Base-by-base conservation (phyloP, 768 basidiomycete species). In the Tricholoma matsutake region DNA sequence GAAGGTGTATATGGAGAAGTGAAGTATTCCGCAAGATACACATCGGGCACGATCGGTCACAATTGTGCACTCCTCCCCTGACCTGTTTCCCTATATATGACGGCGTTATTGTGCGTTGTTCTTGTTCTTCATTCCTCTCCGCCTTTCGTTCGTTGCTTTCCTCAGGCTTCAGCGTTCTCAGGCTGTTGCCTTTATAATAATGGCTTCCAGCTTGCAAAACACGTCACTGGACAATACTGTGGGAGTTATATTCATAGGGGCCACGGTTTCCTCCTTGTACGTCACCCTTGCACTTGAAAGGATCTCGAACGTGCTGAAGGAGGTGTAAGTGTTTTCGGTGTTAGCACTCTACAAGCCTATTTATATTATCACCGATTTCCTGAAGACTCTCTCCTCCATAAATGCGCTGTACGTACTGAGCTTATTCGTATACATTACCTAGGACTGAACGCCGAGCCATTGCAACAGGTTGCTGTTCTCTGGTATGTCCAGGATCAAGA, bases 361-460 rank as follows among this genome's bases (percentile, higher is more conserved):
- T 71, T 70, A 68, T 81, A 79, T 63, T 81, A 76, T 57, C 75
- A 78, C 52, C 66, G 72, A 13, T 81, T 71, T 64, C 66, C 68
- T 16, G 68, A 69, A 14, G 79, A 81, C 63, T 70, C 73, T 2
- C 53, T 58, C 7, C 59, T 77, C 22, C 75, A 81, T 64, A 77
- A 74, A 63, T 65, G 54, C 56, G 67, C 77, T n/a, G 79, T 78
- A 54, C 60, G 75, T 67, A 20, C 18, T 31, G 22, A 22, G 11
- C 8, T 49, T 6, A 11, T 10, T 20, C 29, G 25, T 16, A 25
- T 22, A 31, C n/a, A n/a, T n/a, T 29, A 1, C 59, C n/a, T 11
- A 14, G 13, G 28, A 25, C 43, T 43, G 10, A 16, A 47, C 20
- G 22, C 28, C 53, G 37, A 45, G 28, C 13, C 6, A 47, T 9